Percentiles rank a stretch among this genome's conserved stretches.
phyloP scores from a whole-genome alignment of 2,329 filamentous ascomycete genomes.

The Gaeumannomyces tritici region DNA sequence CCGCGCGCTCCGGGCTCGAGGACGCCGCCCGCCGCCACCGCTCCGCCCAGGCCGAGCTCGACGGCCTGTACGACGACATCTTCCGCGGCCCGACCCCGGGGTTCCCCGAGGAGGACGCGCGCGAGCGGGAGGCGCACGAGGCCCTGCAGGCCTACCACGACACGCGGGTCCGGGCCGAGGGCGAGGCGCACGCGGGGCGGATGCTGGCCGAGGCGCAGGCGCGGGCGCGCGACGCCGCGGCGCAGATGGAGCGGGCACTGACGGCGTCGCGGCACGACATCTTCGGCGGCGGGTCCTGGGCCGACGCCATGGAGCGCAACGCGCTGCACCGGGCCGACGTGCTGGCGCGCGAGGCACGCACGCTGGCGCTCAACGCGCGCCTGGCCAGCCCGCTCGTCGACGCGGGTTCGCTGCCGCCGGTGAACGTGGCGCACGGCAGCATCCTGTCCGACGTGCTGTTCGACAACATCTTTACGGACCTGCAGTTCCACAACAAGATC shows the following conservation, averaged over 20 bases:
- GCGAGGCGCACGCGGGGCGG: conserved; percentile 28
- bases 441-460: conserved; percentile 43
- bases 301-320: conserved; percentile 44
- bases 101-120: conserved; percentile 42
- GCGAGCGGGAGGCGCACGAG: conserved; percentile 25
- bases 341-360: conserved; percentile 27
- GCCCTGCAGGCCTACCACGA: conserved; percentile 27
- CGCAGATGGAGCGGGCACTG: conserved; percentile 31
- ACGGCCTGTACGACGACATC: conserved; percentile 41
- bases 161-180: conserved; percentile 22
- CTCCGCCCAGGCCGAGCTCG: conserved; percentile 34
- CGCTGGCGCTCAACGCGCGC: conserved; percentile 28
- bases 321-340: conserved; percentile 37
- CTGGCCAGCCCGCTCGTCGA: conserved; percentile 22
- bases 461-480: conserved; percentile 43
- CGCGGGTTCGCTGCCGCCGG: conserved; percentile 25
- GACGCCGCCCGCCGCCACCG: conserved; percentile 22
- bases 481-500: conserved; percentile 42
- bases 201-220: conserved; percentile 28
- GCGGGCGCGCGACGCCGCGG: conserved; percentile 23
- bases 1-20: conserved; percentile 25
- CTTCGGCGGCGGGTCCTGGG: conserved; percentile 36
- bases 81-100: conserved; percentile 42
- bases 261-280: conserved; percentile 33
- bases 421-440: conserved; percentile 33